A percentile compares a stretch with the other conserved stretches of the same genome.
These are phyloP conservation scores for Rhodotorula sp. DNA, from an alignment of 1,284 basidiomycete species.

Conservation along the genomic window DNA sequence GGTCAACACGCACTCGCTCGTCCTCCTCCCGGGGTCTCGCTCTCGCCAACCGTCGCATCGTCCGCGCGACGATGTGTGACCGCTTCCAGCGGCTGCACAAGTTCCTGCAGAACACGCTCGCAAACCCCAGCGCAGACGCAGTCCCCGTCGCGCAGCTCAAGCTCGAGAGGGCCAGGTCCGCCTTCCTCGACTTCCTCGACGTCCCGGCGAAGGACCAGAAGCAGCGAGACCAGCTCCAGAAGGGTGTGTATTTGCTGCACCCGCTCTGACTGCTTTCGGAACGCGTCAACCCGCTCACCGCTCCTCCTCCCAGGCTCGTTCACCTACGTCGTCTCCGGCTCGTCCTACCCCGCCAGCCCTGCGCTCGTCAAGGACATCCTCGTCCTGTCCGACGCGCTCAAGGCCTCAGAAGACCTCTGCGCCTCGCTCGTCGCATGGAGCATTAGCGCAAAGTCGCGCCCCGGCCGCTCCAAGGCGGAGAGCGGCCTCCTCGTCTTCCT, in stretches of 20 bases:
- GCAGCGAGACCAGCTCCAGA: conserved; percentile 70
- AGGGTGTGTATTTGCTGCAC: conserved; percentile 55
- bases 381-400: conserved; percentile 72
- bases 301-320: conserved; percentile 32
- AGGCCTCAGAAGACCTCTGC: conserved; percentile 72
- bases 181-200: conserved; percentile 42
- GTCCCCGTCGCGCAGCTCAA: conserved; percentile 33
- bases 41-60: too few relatives aligned
- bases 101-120: conserved; percentile 28
- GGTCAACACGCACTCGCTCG: background rate
- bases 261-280: too few relatives aligned
- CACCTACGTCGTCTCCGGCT: conserved; percentile 37
- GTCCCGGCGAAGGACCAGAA: conserved; percentile 60
- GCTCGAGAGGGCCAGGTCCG: conserved; percentile 42
- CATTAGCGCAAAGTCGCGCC: conserved; percentile 52
- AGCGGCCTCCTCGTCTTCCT: conserved; percentile 67
- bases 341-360: conserved; percentile 69
- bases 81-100: conserved; percentile 33
- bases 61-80: conserved; percentile 23
- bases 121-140: conserved; percentile 22
- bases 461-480: conserved; percentile 52
- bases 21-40: too few relatives aligned
- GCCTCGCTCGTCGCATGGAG: conserved; percentile 68
- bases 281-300: background rate
- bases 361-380: conserved; percentile 60